Evolutionary conservation across 768 basidiomycete genomes (phyloP), one percentile per base, ranked within the genome.

Genomic region (Mycena olivaceomarginata): DNA sequence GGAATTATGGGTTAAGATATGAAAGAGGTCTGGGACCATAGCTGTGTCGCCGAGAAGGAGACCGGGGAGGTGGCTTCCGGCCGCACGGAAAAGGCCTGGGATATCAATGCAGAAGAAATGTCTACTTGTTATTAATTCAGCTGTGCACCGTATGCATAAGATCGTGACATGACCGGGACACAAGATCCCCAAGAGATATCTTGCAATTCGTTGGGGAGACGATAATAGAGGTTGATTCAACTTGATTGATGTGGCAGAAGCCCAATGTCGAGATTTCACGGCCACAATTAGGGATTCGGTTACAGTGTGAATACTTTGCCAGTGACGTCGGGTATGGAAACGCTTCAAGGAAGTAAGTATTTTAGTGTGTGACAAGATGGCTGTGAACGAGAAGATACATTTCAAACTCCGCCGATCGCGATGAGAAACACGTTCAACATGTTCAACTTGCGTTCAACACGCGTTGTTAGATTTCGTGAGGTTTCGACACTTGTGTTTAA

Each of bases 161-260:
- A 65, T 65, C 63, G 12, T 40, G 7, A 40, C 22, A 67, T 67
- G n/a, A 67, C n/a, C 37, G 3, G 53, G 67, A 39, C 67, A 67
- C 51, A 67, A 45, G 37, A 67, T 67, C 67, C 67, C 67, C 67
- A 67, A 67, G 31, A 37, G 20, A 67, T 67, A 53, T 53, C 37
- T 18, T 53, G 46, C 41, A 65, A 45, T 65, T 25, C 43, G n/a
- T 65, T 65, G 63, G 63, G 63, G 63, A 63, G 10, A 65, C 63
- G 63, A 65, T 41, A 65, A 65, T 65, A 65, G 63, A 63, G 60
- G 37, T 40, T 63, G 60, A n/a, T n/a, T n/a, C n/a, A n/a, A n/a
- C n/a, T n/a, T n/a, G n/a, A 45, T 65, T 65, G 63, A 65, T 45
- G 63, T 43, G 18, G 60, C 37, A 39, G 59, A 31, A 37, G 62